Evolutionary conservation across 495 filamentous ascomycete species (phyloP), one percentile per base, ranked within the genome.

Genomic region (Aspergillus nanangensis): DNA sequence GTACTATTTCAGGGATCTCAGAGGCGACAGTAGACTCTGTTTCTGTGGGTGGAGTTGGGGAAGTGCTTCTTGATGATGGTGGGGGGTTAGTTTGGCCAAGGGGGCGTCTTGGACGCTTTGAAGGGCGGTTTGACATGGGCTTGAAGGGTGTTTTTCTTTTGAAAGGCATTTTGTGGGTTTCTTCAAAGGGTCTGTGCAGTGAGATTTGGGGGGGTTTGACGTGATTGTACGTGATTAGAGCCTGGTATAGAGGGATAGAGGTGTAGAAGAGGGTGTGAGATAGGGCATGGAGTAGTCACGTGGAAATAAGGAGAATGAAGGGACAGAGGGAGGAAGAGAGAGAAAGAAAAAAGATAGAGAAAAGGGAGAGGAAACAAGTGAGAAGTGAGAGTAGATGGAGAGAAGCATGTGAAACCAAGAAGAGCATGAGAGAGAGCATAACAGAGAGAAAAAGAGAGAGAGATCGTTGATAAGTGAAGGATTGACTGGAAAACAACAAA

Each of bases 1-100:
- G 29, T 23, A 54, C 27, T 1, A 61, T 19, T 14, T 61, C 58
- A 0, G 58, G 58, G 21, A 47, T 44, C 3, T 57, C 40, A 3
- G 22, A 29, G 8, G 52, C 46, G 10, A 46, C 15, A 5, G n/a
- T n/a, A n/a, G n/a, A n/a, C n/a, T n/a, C n/a, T n/a, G n/a, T n/a
- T n/a, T n/a, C n/a, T 29, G 5, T 11, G 11, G 25, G 5, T 29
- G 25, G 5, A 29, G 5, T 29, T 29, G 25, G 25, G 25, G 25
- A 5, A 29, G 25, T 5, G 7, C 7, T 29, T 5, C 7, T 11
- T 29, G 5, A 7, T 5, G 25, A 5, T 11, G 25, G 25, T 29
- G 5, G 5, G 25, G 25, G 25, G 5, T 5, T 29, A 11, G 25
- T 29, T 29, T 11, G 5, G 11, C 7, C 11, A 11, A 11, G 25